Conservation (phyloP, 2,329 filamentous ascomycete genomes). For the Talaromyces albobiverticillius region DNA sequence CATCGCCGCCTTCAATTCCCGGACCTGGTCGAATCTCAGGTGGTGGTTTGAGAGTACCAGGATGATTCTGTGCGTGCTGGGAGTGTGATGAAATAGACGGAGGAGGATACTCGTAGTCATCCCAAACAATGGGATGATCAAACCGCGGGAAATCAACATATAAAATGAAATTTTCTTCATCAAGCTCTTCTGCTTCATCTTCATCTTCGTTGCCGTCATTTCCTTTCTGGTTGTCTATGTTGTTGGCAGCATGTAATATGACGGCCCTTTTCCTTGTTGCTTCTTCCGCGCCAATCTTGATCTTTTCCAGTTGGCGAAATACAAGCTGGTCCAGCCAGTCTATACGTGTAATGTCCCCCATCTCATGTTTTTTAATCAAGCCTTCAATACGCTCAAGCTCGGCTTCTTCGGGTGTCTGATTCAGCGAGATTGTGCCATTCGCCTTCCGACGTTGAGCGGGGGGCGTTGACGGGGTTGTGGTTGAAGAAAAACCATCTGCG, state of each 20-base stretch:
- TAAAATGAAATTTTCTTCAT: slow-evolving; percentile 71
- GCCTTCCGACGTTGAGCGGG: slow-evolving; percentile 54
- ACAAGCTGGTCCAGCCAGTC: slow-evolving; percentile 96
- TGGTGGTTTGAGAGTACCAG: slow-evolving; percentile 71
- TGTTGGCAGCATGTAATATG: slow-evolving; percentile 32
- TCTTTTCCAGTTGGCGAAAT: slow-evolving; percentile 83
- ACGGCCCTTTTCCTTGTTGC: slow-evolving; percentile 58
- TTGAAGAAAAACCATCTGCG: slow-evolving; percentile 80
- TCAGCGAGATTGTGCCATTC: slow-evolving; percentile 44
- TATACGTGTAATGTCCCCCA: slow-evolving; percentile 89
- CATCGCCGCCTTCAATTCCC: slow-evolving; percentile 70
- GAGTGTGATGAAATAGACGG: slow-evolving; percentile 76
- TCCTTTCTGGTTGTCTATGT: slow-evolving; percentile 27
- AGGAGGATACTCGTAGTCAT: slow-evolving; percentile 86
- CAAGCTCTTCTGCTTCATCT: slow-evolving; percentile 35
- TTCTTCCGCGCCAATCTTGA: slow-evolving; percentile 62
- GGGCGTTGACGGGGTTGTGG: slow-evolving; percentile 71
- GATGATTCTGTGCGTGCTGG: slow-evolving; percentile 61
- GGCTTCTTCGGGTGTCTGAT: slow-evolving; percentile 66
- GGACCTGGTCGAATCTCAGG: slow-evolving; percentile 89
- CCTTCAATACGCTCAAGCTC: slow-evolving; percentile 88
- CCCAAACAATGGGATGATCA: slow-evolving; percentile 93
- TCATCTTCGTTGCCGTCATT: slow-evolving; percentile 41
- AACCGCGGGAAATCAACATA: slow-evolving; percentile 92
- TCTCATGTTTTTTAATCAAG: slow-evolving; percentile 95